A percentile compares a stretch with the other conserved stretches of the same genome.
phyloP scores from a whole-genome alignment of 2,329 filamentous ascomycete species.

The Fusarium multiceps region DNA sequence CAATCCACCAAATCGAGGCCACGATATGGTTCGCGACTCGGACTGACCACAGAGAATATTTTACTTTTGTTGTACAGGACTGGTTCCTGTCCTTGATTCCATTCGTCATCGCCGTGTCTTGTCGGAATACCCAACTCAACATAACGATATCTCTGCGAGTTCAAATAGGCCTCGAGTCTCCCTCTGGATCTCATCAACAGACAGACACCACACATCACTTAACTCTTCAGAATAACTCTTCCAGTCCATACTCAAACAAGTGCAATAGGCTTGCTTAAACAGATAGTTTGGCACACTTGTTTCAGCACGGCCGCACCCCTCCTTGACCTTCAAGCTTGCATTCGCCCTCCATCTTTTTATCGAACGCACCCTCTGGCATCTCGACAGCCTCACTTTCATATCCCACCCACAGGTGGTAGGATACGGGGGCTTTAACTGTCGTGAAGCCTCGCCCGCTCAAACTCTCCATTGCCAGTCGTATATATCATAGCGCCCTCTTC shows the following conservation, averaged over 20 bases:
- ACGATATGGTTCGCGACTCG: conserved; percentile 6
- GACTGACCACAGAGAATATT: neutral
- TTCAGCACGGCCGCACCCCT: conserved; percentile 16
- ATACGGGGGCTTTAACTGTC: neutral
- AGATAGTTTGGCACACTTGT: conserved; percentile 6
- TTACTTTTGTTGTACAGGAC: conserved; percentile 14
- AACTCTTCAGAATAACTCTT: neutral
- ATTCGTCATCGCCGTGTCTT: neutral
- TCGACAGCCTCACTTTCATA: conserved; percentile 39
- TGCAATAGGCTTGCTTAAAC: neutral
- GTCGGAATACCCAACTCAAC: neutral
- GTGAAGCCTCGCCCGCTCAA: neutral
- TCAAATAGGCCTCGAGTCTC: conserved; percentile 32
- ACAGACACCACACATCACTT: conserved; percentile 1
- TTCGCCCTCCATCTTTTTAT: conserved; percentile 31
- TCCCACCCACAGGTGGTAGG: conserved; percentile 3
- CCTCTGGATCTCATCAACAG: neutral
- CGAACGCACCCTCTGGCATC: conserved; percentile 29
- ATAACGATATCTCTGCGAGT: neutral
- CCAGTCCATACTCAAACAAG: neutral
- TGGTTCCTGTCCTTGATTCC: neutral
- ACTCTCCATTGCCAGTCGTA: conserved; percentile 13
- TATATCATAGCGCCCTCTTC: conserved; percentile 34
- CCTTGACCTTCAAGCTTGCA: conserved; percentile 12
- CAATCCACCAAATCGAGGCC: neutral